Percentiles rank a stretch among this genome's conserved stretches.
phyloP scores from a whole-genome alignment of 345 rosid genomes.

The Cardiospermum halicacabum region DNA sequence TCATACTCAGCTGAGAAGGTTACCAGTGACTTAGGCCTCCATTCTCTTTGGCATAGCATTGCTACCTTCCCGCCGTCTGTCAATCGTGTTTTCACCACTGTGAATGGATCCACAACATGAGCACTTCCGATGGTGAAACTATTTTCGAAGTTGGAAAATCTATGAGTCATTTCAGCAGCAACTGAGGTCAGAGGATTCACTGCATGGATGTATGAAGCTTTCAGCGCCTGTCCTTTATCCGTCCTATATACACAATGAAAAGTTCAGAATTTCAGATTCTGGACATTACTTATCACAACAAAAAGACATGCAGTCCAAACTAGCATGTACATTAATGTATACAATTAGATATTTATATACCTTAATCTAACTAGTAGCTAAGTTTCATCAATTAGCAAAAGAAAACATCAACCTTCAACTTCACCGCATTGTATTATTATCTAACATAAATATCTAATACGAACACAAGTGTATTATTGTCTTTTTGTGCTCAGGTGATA shows the following conservation, averaged over 20 bases:
- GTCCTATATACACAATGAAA: constrained; percentile 28
- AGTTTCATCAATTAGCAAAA: too few species aligned
- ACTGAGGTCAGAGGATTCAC: constrained; percentile 50
- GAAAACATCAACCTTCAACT: too few species aligned
- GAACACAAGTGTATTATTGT: too few species aligned
- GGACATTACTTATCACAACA: not conserved
- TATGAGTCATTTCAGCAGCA: constrained; percentile 76
- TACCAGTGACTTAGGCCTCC: constrained; percentile 73
- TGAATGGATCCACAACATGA: constrained; percentile 48
- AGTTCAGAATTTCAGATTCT: constrained; percentile 6
- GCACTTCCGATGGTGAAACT: constrained; percentile 62
- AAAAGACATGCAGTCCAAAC: not conserved
- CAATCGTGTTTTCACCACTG: constrained; percentile 52
- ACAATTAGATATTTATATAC: too few species aligned
- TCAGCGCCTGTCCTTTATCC: constrained; percentile 71
- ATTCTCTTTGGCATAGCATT: constrained; percentile 58
- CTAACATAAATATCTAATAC: too few species aligned
- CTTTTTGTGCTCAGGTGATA: too few species aligned
- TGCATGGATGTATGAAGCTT: constrained; percentile 62
- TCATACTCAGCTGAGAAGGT: constrained; percentile 73
- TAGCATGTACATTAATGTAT: not conserved
- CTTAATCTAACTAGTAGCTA: too few species aligned
- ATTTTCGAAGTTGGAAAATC: constrained; percentile 50
- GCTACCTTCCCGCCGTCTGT: constrained; percentile 60
- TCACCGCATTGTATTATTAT: too few species aligned